Percentiles rank a stretch among this genome's conserved stretches.
These are phyloP conservation scores for Trichosanthes truncata DNA, from an alignment of 306 rosid genomes.

Conservation along the genomic window DNA sequence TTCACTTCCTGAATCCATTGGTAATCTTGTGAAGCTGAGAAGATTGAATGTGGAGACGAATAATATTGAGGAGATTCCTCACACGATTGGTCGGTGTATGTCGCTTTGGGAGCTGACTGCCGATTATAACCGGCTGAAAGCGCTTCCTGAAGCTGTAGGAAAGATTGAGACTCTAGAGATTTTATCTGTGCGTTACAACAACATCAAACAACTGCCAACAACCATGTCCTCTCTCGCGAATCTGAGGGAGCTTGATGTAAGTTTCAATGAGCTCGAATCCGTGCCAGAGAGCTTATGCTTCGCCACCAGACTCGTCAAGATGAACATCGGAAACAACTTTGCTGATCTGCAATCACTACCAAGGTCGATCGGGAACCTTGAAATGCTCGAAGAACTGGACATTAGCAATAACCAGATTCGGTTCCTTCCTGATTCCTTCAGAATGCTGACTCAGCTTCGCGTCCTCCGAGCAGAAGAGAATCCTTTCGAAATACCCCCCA, in stretches of 20 bases:
- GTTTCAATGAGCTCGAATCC: slow-evolving; percentile 80
- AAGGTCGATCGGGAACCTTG: slow-evolving; percentile 78
- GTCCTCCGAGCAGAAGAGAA: slow-evolving; percentile 66
- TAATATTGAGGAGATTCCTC: slow-evolving; percentile 75
- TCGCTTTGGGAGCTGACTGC: slow-evolving; percentile 58
- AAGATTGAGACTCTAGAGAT: slow-evolving; percentile 65
- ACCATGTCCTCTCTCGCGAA: slow-evolving; percentile 65
- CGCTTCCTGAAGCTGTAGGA: slow-evolving; percentile 87
- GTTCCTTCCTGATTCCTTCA: slow-evolving; percentile 60
- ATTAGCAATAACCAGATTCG: slow-evolving; percentile 86
- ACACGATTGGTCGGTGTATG: slow-evolving; percentile 61
- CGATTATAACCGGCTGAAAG: slow-evolving; percentile 73
- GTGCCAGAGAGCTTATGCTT: slow-evolving; percentile 88
- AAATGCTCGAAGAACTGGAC: slow-evolving; percentile 86
- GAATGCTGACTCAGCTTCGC: slow-evolving; percentile 24
- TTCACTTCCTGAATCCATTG: slow-evolving; percentile 54
- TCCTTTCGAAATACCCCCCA: slow-evolving; percentile 90
- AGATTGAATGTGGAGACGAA: slow-evolving; percentile 65
- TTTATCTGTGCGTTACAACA: slow-evolving; percentile 70
- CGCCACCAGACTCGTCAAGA: slow-evolving; percentile 69
- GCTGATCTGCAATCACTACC: slow-evolving; percentile 68
- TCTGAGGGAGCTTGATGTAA: slow-evolving; percentile 72
- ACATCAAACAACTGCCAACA: slow-evolving; percentile 68
- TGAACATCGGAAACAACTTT: slow-evolving; percentile 79
- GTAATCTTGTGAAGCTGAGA: slow-evolving; percentile 57